Percentiles rank a stretch among this genome's conserved stretches.
Evolutionary conservation across 768 basidiomycete genomes (phyloP).

Genomic region (Tephrocybe sp.): DNA sequence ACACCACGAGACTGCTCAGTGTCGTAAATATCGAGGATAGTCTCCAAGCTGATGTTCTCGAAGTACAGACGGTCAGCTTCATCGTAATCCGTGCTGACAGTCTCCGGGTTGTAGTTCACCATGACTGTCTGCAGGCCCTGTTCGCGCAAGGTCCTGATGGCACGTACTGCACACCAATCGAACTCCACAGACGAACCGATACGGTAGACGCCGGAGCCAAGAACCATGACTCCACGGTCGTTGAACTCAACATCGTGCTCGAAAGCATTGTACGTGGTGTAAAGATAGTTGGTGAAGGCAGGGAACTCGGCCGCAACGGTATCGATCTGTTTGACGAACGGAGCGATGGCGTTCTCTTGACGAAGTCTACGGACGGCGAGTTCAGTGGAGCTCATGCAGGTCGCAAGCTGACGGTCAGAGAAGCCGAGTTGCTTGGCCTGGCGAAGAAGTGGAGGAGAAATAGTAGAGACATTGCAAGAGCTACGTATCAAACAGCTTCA

Average conservation of each 20-base stretch:
- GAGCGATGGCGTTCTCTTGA: slow-evolving; percentile 77
- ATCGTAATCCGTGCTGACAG: slow-evolving; percentile 98
- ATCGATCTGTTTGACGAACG: slow-evolving; percentile 98
- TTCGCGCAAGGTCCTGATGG: slow-evolving; percentile 94
- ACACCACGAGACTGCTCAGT: slow-evolving; percentile 84
- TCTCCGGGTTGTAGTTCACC: slow-evolving; percentile 99
- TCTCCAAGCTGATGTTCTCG: slow-evolving; percentile 96
- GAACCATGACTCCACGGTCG: slow-evolving; percentile 93
- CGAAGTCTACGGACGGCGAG: slow-evolving; percentile 89
- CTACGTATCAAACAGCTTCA: slow-evolving; percentile 37
- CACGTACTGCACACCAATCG: slow-evolving; percentile 98
- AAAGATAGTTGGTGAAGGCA: slow-evolving; percentile 97
- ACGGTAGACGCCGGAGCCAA: slow-evolving; percentile 97
- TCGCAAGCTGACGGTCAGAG: slow-evolving; percentile 88
- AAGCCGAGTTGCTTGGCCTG: slow-evolving; percentile 94
- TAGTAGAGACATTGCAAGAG: slow-evolving; percentile 58
- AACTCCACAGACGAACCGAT: slow-evolving; percentile 99
- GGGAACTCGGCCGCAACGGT: slow-evolving; percentile 99
- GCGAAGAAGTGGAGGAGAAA: slow-evolving; percentile 61
- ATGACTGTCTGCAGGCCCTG: slow-evolving; percentile 93
- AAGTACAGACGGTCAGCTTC: slow-evolving; percentile 98
- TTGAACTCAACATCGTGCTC: slow-evolving; percentile 89
- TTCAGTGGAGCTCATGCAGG: slow-evolving; percentile 83
- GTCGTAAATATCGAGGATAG: slow-evolving; percentile 96
- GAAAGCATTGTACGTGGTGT: slow-evolving; percentile 95